A percentile compares a stretch with the other conserved stretches of the same genome.
phyloP scores from a whole-genome alignment of 2,329 filamentous ascomycete genomes.

The Diplodia scrobiculata region DNA sequence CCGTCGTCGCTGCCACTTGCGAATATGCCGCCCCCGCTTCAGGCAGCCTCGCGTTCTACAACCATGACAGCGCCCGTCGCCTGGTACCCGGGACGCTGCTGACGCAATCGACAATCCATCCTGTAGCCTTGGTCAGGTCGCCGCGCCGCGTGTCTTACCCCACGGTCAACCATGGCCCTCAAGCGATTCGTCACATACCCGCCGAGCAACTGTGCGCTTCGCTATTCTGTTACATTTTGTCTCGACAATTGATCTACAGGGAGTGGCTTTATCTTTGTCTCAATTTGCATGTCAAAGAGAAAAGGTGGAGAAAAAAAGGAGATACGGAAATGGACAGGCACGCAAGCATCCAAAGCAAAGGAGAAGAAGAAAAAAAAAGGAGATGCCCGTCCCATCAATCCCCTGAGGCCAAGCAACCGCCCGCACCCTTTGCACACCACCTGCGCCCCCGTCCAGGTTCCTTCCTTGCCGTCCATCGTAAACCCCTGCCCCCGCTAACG shows the following conservation, averaged over 20 bases:
- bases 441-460: constrained; percentile 27
- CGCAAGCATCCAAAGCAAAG: constrained; percentile 27
- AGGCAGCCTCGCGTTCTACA: no score
- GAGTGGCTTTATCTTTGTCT: constrained; percentile 24
- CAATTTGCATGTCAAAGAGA: constrained; percentile 27
- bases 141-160: background rate
- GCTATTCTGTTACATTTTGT: constrained; percentile 27
- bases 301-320: constrained; percentile 17
- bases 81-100: background rate
- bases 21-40: background rate
- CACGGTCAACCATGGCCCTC: background rate
- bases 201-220: background rate
- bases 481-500: constrained; percentile 29
- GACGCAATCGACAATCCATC: background rate
- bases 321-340: constrained; percentile 17
- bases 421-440: constrained; percentile 27
- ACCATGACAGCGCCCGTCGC: background rate
- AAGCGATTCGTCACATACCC: background rate
- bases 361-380: constrained; percentile 13
- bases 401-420: constrained; percentile 28
- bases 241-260: constrained; percentile 27
- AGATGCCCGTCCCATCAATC: constrained; percentile 24
- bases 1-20: background rate
- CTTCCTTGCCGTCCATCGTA: constrained; percentile 24
- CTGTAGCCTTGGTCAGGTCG: background rate